Evolutionary conservation across 73 alveolate species (phyloP).

Genomic region (Tetrahymena malaccensis): DNA sequence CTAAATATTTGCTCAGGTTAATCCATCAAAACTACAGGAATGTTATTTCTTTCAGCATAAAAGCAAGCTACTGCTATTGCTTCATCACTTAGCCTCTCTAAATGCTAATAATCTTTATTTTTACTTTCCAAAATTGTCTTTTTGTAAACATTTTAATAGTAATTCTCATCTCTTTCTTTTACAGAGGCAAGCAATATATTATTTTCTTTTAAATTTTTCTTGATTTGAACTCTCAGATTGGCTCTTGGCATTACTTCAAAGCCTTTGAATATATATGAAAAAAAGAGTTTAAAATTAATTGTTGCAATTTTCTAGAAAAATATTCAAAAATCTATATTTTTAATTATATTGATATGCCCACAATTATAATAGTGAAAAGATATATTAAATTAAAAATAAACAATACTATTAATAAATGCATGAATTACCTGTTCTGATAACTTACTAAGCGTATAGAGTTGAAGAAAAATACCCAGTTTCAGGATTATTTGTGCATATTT

Average conservation of each 20-base stretch:
- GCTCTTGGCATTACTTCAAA: background rate
- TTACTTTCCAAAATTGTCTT: background rate
- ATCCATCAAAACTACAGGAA: conserved; percentile 14
- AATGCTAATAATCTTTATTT: conserved; percentile 2
- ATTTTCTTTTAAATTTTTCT: background rate
- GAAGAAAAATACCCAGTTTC: background rate
- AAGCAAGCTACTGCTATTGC: conserved; percentile 14
- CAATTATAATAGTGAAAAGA: too few species aligned
- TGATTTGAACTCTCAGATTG: background rate
- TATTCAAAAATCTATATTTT: background rate
- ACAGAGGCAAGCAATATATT: background rate
- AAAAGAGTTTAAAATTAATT: background rate
- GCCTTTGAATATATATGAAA: background rate
- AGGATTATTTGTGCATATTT: background rate
- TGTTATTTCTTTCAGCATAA: conserved; percentile 24
- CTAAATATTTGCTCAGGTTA: conserved; percentile 19
- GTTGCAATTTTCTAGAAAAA: background rate
- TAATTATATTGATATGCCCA: too few species aligned
- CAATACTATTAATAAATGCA: background rate
- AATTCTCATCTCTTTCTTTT: background rate
- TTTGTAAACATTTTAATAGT: background rate
- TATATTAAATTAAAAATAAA: background rate
- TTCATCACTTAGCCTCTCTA: conserved; percentile 10
- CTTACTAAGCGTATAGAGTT: background rate
- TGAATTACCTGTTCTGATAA: conserved; percentile 18